Conservation (phyloP, 345 rosid genomes). For the Lagerstroemia speciosa region DNA sequence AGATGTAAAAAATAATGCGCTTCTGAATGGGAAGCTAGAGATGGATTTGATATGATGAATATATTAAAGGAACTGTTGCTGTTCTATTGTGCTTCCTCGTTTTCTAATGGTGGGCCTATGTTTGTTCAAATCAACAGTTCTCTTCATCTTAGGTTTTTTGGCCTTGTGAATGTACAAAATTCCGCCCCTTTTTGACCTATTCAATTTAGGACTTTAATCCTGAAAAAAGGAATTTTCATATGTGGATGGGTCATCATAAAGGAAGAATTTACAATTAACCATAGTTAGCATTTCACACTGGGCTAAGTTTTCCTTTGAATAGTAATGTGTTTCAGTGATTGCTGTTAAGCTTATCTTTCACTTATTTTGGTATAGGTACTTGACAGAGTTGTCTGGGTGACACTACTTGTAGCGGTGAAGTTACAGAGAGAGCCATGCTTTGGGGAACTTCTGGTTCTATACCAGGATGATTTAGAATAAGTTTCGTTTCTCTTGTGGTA, state of each 20-base stretch:
- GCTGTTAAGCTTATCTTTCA: neutral
- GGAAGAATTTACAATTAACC: neutral
- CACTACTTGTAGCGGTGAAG: slow-evolving; percentile 13
- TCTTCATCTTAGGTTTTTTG: neutral
- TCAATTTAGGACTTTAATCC: neutral
- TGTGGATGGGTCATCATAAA: neutral
- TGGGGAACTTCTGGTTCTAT: slow-evolving; percentile 4
- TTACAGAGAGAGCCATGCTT: neutral
- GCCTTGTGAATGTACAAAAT: neutral
- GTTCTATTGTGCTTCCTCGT: neutral
- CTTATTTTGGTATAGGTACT: slow-evolving; percentile 47
- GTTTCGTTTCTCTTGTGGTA: neutral
- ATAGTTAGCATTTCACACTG: neutral
- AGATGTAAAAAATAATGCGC: no score
- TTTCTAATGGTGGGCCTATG: neutral
- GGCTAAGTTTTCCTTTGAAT: neutral
- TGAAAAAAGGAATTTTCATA: neutral
- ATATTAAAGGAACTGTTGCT: neutral
- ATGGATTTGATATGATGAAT: neutral
- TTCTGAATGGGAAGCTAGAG: neutral
- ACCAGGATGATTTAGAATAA: neutral
- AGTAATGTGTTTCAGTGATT: neutral
- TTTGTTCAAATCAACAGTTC: neutral
- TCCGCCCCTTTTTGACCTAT: neutral
- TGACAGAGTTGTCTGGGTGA: slow-evolving; percentile 31